phyloP scores from a whole-genome alignment of 1,284 basidiomycete genomes.

The Gymnopus androsaceus region DNA sequence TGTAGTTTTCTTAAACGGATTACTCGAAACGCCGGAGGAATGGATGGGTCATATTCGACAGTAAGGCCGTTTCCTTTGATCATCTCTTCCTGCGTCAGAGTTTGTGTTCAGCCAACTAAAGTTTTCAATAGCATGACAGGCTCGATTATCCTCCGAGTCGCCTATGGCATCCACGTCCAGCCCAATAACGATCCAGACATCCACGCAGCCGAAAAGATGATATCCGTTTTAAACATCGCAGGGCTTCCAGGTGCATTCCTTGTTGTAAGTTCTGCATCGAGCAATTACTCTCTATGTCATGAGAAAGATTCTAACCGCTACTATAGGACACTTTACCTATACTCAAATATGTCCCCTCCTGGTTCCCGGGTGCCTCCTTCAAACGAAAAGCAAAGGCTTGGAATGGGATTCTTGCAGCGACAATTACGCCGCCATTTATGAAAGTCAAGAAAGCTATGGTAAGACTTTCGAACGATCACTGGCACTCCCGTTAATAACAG shows the following conservation, averaged over 20 bases:
- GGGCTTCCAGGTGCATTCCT: background rate
- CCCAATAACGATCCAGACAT: conserved; percentile 3
- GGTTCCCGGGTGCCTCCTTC: conserved; percentile 13
- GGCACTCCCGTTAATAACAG: background rate
- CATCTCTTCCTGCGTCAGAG: no score
- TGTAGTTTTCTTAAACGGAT: background rate
- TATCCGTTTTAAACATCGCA: background rate
- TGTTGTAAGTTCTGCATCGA: no score
- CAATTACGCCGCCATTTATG: background rate
- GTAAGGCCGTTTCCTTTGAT: no score
- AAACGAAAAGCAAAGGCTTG: background rate
- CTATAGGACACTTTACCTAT: conserved; percentile 25
- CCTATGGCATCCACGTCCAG: conserved; percentile 2
- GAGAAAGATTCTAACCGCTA: no score
- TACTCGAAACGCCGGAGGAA: conserved; percentile 5
- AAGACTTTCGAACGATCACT: background rate
- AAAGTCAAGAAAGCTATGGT: conserved; percentile 7
- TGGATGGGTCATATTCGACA: conserved; percentile 1
- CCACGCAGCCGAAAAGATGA: background rate
- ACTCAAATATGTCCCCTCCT: conserved; percentile 23
- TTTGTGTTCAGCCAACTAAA: no score
- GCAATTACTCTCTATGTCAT: no score
- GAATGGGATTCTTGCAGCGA: background rate
- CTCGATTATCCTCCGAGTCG: background rate
- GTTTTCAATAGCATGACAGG: conserved; percentile 2